Conservation (phyloP, 2,329 filamentous ascomycete species). For the Ceratocystis papillata region DNA sequence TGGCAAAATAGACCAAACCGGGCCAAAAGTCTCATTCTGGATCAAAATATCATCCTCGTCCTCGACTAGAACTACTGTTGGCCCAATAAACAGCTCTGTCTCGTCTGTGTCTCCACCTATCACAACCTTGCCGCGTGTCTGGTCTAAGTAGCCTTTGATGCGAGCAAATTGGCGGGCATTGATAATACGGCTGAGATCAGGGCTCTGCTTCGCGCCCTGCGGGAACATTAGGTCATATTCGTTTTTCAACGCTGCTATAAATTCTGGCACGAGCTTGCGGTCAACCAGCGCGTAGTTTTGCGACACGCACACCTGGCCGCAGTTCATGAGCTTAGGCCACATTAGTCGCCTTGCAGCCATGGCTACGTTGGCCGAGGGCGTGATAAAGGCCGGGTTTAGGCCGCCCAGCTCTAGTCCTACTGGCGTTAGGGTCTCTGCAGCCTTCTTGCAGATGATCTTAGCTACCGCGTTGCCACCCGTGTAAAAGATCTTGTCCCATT, state of each 20-base stretch:
- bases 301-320: slow-evolving; percentile 82
- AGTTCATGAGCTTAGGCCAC: slow-evolving; percentile 80
- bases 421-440: slow-evolving; percentile 78
- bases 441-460: slow-evolving; percentile 80
- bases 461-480: slow-evolving; percentile 72
- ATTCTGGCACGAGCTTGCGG: slow-evolving; percentile 55
- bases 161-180: slow-evolving; percentile 70
- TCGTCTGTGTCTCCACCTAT: slow-evolving; percentile 78
- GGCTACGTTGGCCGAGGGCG: slow-evolving; percentile 66
- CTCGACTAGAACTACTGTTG: slow-evolving; percentile 79
- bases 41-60: slow-evolving; percentile 67
- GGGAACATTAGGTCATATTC: slow-evolving; percentile 72
- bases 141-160: slow-evolving; percentile 84
- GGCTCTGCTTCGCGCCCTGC: slow-evolving; percentile 62
- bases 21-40: slow-evolving; percentile 79
- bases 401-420: slow-evolving; percentile 85
- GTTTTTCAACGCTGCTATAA: slow-evolving; percentile 63
- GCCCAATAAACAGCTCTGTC: slow-evolving; percentile 71
- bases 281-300: slow-evolving; percentile 90
- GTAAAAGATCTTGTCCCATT: slow-evolving; percentile 98
- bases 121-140: slow-evolving; percentile 70
- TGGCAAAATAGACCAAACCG: slow-evolving; percentile 73
- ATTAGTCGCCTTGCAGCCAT: slow-evolving; percentile 74
- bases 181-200: slow-evolving; percentile 70
- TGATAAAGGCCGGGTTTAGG: slow-evolving; percentile 82